Conservation (phyloP, 345 rosid genomes). For the Streptanthus diversifolius region DNA sequence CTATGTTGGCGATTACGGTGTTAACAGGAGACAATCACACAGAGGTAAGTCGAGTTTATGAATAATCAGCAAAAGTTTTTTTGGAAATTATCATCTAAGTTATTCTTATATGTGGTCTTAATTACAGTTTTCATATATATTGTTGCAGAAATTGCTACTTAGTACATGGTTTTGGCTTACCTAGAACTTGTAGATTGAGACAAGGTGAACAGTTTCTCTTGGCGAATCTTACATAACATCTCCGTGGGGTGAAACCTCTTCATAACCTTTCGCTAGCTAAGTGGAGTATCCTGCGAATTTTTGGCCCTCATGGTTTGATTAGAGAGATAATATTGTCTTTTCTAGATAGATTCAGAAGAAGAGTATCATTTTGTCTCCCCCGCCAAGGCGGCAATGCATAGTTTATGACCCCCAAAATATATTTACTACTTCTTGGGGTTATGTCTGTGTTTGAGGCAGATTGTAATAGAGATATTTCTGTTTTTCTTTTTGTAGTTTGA, state of each 20-base stretch:
- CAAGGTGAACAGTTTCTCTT: not conserved
- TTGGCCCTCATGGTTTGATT: not conserved
- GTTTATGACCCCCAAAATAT: not conserved
- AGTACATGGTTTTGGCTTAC: not conserved
- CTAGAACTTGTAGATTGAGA: not conserved
- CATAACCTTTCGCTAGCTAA: not conserved
- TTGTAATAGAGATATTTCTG: not conserved
- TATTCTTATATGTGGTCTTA: not conserved
- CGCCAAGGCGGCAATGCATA: not conserved
- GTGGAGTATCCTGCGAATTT: not conserved
- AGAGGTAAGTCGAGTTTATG: not conserved
- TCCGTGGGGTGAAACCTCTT: not conserved
- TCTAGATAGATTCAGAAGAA: not conserved
- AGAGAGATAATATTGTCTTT: not conserved
- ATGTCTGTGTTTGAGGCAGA: not conserved
- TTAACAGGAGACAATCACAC: not conserved
- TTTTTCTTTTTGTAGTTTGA: not conserved
- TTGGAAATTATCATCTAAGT: not conserved
- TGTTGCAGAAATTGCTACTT: not conserved
- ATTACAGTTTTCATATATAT: not conserved
- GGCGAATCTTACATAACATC: not conserved
- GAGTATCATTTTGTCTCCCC: not conserved
- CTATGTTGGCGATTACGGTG: not conserved
- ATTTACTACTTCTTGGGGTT: not conserved
- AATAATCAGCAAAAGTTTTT: not conserved